Conservation (phyloP, 1,284 basidiomycete genomes). For the Salmacisia buchloeana region DNA sequence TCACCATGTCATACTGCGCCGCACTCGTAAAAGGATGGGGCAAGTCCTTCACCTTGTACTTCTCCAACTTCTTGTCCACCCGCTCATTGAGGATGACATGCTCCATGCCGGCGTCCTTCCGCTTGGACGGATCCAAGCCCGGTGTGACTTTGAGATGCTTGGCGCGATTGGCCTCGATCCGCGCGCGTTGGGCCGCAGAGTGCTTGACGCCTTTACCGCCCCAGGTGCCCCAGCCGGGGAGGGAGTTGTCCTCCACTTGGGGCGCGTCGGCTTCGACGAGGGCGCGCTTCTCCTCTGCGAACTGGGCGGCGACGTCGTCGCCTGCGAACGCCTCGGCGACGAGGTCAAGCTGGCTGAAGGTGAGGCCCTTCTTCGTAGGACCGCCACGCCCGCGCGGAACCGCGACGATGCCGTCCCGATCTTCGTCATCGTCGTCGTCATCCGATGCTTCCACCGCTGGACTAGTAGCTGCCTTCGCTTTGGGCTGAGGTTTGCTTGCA, state of each 20-base stretch:
- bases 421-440: slow-evolving; percentile 15
- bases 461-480: too few species aligned
- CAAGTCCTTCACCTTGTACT: slow-evolving; percentile 80
- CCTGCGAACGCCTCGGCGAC: slow-evolving; percentile 92
- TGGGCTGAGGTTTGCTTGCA: too few species aligned
- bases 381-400: neutral
- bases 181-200: slow-evolving; percentile 36
- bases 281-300: slow-evolving; percentile 72
- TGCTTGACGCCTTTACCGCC: slow-evolving; percentile 66
- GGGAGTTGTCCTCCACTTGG: slow-evolving; percentile 70
- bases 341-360: slow-evolving; percentile 75
- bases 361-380: neutral
- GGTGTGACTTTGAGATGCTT: neutral
- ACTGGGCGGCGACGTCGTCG: slow-evolving; percentile 86
- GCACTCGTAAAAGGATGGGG: slow-evolving; percentile 82
- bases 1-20: slow-evolving; percentile 78
- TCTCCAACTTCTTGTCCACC: slow-evolving; percentile 83
- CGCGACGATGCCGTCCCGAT: neutral
- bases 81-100: slow-evolving; percentile 93
- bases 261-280: slow-evolving; percentile 80
- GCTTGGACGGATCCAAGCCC: slow-evolving; percentile 69
- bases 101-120: slow-evolving; percentile 75
- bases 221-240: slow-evolving; percentile 97
- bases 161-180: slow-evolving; percentile 3
- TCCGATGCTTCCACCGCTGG: slow-evolving; percentile 17